A percentile compares a stretch with the other conserved stretches of the same genome.
Evolutionary conservation across 202 grass and related monocot genomes (phyloP).

Genomic region (Brachypodium distachyon): DNA sequence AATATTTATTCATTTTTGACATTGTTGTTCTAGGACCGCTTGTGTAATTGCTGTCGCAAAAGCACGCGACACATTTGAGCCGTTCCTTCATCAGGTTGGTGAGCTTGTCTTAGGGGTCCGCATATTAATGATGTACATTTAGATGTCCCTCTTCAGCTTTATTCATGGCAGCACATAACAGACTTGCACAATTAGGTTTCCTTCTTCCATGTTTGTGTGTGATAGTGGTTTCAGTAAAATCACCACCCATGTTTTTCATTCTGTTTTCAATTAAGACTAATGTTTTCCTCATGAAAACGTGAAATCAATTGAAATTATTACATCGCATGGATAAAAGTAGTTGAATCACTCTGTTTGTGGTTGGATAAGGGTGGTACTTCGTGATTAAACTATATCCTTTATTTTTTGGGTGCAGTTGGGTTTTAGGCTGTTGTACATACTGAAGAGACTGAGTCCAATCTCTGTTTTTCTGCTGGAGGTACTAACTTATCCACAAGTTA

Average conservation of each 20-base stretch:
- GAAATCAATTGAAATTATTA: neutral
- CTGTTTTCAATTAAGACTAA: neutral
- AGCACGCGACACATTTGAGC: constrained; percentile 81
- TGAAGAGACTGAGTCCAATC: constrained; percentile 78
- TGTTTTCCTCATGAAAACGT: neutral
- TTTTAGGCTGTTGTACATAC: constrained; percentile 83
- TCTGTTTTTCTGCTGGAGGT: constrained; percentile 79
- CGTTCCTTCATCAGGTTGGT: constrained; percentile 92
- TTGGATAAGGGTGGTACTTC: constrained; percentile 9
- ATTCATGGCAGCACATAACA: neutral
- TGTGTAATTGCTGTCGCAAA: constrained; percentile 98
- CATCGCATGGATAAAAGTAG: neutral
- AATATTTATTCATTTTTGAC: constrained; percentile 11
- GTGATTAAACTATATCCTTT: constrained; percentile 10
- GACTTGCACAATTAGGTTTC: neutral
- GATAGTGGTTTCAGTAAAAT: neutral
- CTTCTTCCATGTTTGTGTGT: neutral
- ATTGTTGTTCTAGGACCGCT: constrained; percentile 60
- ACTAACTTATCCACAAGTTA: constrained; percentile 25
- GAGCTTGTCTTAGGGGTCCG: neutral
- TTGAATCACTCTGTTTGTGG: neutral
- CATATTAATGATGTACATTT: constrained; percentile 5
- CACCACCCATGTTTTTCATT: neutral
- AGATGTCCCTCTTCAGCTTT: neutral
- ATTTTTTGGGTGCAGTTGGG: constrained; percentile 56